phyloP scores from a whole-genome alignment of 2,329 filamentous ascomycete genomes.

The Fusarium concolor region DNA sequence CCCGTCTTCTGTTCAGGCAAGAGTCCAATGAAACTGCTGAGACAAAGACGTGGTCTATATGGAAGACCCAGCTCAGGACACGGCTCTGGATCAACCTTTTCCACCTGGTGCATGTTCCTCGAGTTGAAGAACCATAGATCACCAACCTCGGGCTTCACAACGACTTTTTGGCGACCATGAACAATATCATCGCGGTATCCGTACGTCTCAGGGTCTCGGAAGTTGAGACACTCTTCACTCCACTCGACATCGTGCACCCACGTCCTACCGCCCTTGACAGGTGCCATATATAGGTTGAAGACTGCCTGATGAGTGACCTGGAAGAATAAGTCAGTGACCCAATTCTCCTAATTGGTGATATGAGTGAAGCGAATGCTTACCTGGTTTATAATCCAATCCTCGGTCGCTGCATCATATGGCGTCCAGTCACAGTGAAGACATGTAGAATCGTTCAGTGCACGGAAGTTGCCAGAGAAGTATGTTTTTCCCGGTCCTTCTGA shows the following conservation, averaged over 20 bases:
- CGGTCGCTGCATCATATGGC: background rate
- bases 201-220: background rate
- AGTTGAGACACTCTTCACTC: constrained; percentile 3
- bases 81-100: background rate
- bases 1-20: background rate
- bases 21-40: background rate
- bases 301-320: background rate
- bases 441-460: background rate
- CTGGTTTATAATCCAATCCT: constrained; percentile 5
- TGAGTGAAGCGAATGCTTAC: background rate
- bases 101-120: constrained; percentile 6
- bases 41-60: background rate
- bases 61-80: background rate
- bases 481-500: background rate
- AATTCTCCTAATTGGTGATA: too few species aligned
- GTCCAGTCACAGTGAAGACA: constrained; percentile 12
- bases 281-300: background rate
- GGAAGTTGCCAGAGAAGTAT: background rate
- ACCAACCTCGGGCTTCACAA: background rate
- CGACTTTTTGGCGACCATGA: background rate
- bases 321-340: too few species aligned
- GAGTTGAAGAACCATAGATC: constrained; percentile 6
- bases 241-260: constrained; percentile 6
- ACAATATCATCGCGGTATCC: background rate
- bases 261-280: background rate